Evolutionary conservation across 306 rosid genomes (phyloP), one percentile per base, ranked within the genome.

Genomic region (Prunus campanulata): DNA sequence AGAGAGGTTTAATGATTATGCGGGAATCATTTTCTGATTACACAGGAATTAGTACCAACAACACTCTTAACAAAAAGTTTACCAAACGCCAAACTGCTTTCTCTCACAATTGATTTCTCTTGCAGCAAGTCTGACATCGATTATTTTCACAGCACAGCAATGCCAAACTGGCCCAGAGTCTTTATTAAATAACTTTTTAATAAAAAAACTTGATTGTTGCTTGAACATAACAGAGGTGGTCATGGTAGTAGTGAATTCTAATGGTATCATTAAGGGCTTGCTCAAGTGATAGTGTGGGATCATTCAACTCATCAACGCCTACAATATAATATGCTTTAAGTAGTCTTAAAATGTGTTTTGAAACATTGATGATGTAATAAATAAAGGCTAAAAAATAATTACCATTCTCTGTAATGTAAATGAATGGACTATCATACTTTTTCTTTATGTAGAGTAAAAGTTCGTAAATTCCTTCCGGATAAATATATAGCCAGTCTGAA

Each of bases 371-470:
- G 39, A 35, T 14, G n/a, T 14, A 51, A 8, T 56, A 20, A 56
- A 19, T 56, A 6, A 20, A n/a, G 12, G 25, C 29, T 10, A 19
- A 56, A 19, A 56, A 20, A 9, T 72, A 14, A 32, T 71, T 83
- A 91, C 96, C 96, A 82, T 91, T 91, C 67, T 88, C 93, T 4
- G 91, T 88, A 69, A 91, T 84, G 80, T 85, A 90, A 50, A 90
- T 83, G 32, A 78, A 30, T 16, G 96, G 90, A 81, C 83, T 69
- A 67, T 88, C 70, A 49, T 78, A 91, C 66, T 85, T 87, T 8
- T 44, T 60, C 85, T 84, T 91, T 2, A 77, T 83, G 81, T 87
- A 88, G 2, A 76, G 68, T 61, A 90, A 71, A 32, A 87, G 76
- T 35, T 80, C 68, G 65, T 74, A 71, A 65, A 91, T 62, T 78